A percentile compares a stretch with the other conserved stretches of the same genome.
phyloP scores from a whole-genome alignment of 2,329 filamentous ascomycete species.

The Fusarium odoratissimum region DNA sequence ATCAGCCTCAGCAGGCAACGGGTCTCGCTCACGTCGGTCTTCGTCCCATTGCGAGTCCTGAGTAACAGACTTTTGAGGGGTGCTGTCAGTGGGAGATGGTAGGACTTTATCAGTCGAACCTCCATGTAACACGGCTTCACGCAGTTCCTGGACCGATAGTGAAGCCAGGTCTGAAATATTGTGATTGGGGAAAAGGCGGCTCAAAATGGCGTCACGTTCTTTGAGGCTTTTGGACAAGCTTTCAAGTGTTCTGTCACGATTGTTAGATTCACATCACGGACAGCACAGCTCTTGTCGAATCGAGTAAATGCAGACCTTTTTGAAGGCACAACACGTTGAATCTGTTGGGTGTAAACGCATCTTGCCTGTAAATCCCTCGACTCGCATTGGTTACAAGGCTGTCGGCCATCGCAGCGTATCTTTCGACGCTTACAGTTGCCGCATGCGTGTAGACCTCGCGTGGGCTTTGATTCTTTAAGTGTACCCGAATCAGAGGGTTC shows the following conservation, averaged over 20 bases:
- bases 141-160: conserved; percentile 1
- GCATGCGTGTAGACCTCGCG: conserved; percentile 2
- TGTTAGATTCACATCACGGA: not conserved
- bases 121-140: not conserved
- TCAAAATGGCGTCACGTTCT: not conserved
- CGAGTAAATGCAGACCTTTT: not conserved
- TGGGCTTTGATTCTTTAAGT: not conserved
- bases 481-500: not conserved
- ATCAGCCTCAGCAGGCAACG: conserved; percentile 5
- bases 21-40: not conserved
- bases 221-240: not conserved
- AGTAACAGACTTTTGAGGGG: not conserved
- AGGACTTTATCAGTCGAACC: not conserved
- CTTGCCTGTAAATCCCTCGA: not conserved
- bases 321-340: not conserved
- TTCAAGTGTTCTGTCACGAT: not conserved
- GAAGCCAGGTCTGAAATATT: not conserved
- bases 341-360: not conserved
- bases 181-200: not conserved
- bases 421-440: conserved; percentile 1
- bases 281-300: not conserved
- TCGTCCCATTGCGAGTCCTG: conserved; percentile 6
- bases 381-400: conserved; percentile 6
- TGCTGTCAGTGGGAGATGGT: not conserved
- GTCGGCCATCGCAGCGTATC: conserved; percentile 5